Conservation (phyloP, 345 rosid genomes). For the Citrus australasica region DNA sequence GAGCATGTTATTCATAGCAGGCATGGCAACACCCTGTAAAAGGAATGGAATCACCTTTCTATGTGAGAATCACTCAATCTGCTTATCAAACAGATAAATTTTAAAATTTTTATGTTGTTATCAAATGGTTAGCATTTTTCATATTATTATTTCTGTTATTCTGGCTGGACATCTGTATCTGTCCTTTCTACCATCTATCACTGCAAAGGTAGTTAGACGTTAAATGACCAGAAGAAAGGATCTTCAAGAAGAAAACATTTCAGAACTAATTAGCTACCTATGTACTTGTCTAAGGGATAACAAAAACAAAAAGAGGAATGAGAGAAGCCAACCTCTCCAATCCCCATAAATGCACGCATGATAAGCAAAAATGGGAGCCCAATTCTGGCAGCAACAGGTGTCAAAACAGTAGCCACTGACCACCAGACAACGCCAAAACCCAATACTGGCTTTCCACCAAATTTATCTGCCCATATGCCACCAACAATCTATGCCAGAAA, state of each 20-base stretch:
- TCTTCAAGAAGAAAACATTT: background rate
- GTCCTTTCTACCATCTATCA: background rate
- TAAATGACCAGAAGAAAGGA: background rate
- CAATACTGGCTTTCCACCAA: conserved; percentile 87
- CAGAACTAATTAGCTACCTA: background rate
- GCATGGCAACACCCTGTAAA: conserved; percentile 97
- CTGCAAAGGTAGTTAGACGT: background rate
- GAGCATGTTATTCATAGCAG: conserved; percentile 96
- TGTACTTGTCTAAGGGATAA: background rate
- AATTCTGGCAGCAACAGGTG: conserved; percentile 90
- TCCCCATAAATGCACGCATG: conserved; percentile 94
- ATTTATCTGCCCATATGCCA: conserved; percentile 98
- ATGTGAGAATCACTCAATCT: conserved; percentile 16
- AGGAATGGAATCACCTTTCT: conserved; percentile 24
- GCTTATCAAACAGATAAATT: background rate
- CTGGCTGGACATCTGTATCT: background rate
- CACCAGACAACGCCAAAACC: conserved; percentile 99
- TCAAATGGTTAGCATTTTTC: background rate
- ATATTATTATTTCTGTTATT: background rate
- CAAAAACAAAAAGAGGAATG: background rate
- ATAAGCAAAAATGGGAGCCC: conserved; percentile 89
- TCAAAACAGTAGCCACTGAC: conserved; percentile 86
- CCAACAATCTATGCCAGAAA: conserved; percentile 67
- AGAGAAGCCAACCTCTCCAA: conserved; percentile 76
- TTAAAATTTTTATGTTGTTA: background rate